Base-by-base conservation (phyloP, 306 rosid species). In the Cucurbita ficifolia region DNA sequence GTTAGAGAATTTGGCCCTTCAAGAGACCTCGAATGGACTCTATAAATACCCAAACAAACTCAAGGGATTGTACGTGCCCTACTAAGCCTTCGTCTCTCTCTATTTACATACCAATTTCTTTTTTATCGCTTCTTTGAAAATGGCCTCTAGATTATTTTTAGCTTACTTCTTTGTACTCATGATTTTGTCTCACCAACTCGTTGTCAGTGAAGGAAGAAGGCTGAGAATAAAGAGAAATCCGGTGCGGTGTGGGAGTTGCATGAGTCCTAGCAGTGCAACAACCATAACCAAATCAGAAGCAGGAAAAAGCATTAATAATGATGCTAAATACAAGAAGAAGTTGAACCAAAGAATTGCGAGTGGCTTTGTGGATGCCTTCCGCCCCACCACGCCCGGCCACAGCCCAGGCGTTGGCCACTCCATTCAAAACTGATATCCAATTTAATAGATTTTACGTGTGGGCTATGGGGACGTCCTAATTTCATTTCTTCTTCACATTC, bases 391-490 rank as follows among this genome's bases (percentile, higher is more conserved):
- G 14, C 92, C 96, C 2, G 96, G 97, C 7, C 88, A 88, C 49
- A 88, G 94, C 55, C 98, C 97, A 0, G 93, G 98, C 6, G 87
- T 86, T 42, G 98, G 98, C 2, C 97, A 89, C 78, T 78, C 89
- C 55, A 24, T 86, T 74, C 79, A 83, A 64, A 77, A 72, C 79
- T 84, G 78, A 75, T 2, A 13, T 12, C 36, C 33, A 3, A 8
- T 8, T 61, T 6, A 40, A 60, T 14, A 0, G 29, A 29, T 2
- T 1, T 59, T 33, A 57, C 12, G 4, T 57, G 5, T 19, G 2
- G 59, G 8, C 36, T 14, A 16, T 49, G 54, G 6, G 45, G 10
- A 40, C 45, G 7, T 40, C 45, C 45, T 40, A 24, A 24, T 40
- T 17, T 40, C 2, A 2, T 19, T 9, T 69, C 33, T 5, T 52